Conservation (phyloP, 768 basidiomycete species). For the Fistulinella prunicolor region DNA sequence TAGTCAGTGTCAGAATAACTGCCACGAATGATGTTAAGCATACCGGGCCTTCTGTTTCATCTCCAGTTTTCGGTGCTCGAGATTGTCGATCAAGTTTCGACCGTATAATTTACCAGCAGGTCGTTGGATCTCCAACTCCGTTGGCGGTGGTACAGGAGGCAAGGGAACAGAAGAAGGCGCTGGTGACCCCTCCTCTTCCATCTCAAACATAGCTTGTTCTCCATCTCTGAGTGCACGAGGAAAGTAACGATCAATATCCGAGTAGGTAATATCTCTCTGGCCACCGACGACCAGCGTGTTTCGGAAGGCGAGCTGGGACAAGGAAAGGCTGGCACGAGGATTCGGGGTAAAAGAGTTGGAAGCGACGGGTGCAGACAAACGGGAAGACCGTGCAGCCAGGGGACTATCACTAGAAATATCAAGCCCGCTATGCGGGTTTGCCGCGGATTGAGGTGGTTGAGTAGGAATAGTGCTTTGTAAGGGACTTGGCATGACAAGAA, state of each 20-base stretch:
- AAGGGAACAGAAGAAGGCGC: slow-evolving; percentile 30
- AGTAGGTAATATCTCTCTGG: slow-evolving; percentile 57
- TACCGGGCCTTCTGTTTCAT: slow-evolving; percentile 86
- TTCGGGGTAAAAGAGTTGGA: slow-evolving; percentile 79
- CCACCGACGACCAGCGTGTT: slow-evolving; percentile 74
- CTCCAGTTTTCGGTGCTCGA: slow-evolving; percentile 77
- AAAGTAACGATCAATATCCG: slow-evolving; percentile 57
- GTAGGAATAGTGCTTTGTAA: slow-evolving; percentile 51
- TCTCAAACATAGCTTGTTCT: slow-evolving; percentile 60
- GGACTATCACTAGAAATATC: slow-evolving; percentile 66
- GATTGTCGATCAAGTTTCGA: slow-evolving; percentile 85
- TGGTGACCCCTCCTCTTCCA: slow-evolving; percentile 36
- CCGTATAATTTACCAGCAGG: slow-evolving; percentile 84
- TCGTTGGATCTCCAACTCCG: slow-evolving; percentile 38
- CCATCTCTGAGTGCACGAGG: slow-evolving; percentile 77
- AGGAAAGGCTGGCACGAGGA: slow-evolving; percentile 64
- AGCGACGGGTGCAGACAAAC: slow-evolving; percentile 39
- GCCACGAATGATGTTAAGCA: slow-evolving; percentile 15
- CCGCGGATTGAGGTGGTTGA: slow-evolving; percentile 32
- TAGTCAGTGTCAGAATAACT: slow-evolving; percentile 3
- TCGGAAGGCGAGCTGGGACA: slow-evolving; percentile 85
- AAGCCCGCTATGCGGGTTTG: slow-evolving; percentile 54
- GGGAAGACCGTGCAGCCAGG: slow-evolving; percentile 61
- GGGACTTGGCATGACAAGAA: slow-evolving; percentile 93
- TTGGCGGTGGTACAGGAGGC: slow-evolving; percentile 29